Evolutionary conservation across 2,329 filamentous ascomycete species (phyloP), one percentile per base, ranked within the genome.

Genomic region (Trichoderma aggressivum): DNA sequence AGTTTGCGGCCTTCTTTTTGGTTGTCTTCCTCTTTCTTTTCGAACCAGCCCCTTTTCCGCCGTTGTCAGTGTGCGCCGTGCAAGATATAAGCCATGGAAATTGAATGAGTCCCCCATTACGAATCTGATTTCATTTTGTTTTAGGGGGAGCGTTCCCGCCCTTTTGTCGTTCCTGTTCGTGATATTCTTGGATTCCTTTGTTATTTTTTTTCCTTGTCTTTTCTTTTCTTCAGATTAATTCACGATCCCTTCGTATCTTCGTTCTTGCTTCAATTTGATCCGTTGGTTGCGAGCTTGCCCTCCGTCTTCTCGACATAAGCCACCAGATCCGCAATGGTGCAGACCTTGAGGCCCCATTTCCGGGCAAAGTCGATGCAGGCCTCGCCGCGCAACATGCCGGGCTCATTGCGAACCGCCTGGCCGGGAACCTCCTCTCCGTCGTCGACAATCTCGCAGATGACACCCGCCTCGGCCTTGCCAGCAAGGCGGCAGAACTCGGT

Each of bases 361-460:
- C 90, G 89, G 32, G 94, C 96, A 86, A 99, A 99, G 64, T 86
- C 88, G 78, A 99, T 85, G 83, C 94, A 98, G 47, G 89, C 92
- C 83, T 97, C 94, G 74, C 94, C 89, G 75, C 94, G 85, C 90
- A 98, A 91, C 96, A 99, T 99, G 30, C 92, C 93, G n/a, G 90
- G 88, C 24, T 88, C 90, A 12, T 81, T 80, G 75, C 90, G 85
- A 77, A 92, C 84, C 1, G 93, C 87, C 77, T 86, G 86, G 0
- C 94, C 94, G 14, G 85, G 83, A 3, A 94, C 87, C 80, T 90
- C 88, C 74, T 89, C 88, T 1, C 94, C 94, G 76, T 97, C 94
- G 74, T 94, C 93, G 58, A 99, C 94, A 73, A 99, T 83, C 85
- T 99, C 96, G 76, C 92, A 93, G 78, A 98, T 98, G 28, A 93